Percentiles rank a stretch among this genome's conserved stretches.
These are phyloP conservation scores for Phytophthora fragariae DNA, from an alignment of 352 stramenopile genomes.

Conservation along the genomic window DNA sequence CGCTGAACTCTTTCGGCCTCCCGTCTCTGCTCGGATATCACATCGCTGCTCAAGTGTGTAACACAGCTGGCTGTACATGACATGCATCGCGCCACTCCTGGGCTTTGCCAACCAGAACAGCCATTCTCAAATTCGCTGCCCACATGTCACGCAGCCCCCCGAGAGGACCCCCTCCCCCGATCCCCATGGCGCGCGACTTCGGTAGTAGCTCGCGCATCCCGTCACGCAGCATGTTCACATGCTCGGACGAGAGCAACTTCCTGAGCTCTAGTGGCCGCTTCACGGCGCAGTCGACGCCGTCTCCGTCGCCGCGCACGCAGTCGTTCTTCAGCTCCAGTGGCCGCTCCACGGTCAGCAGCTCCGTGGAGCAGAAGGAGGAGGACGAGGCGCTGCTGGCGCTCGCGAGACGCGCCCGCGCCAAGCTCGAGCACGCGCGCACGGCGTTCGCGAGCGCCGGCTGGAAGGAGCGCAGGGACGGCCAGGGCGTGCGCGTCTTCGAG, in stretches of 20 bases:
- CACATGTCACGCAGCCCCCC: conserved; percentile 4
- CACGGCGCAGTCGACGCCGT: conserved; percentile 10
- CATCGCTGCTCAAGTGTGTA: conserved; percentile 24
- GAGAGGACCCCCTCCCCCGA: not conserved
- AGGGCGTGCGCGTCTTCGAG: conserved; percentile 43
- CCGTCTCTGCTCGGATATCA: not conserved
- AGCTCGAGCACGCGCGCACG: conserved; percentile 28
- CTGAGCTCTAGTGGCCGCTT: conserved; percentile 17
- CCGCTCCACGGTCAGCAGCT: conserved; percentile 22
- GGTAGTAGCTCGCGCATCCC: conserved; percentile 30
- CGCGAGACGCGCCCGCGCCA: conserved; percentile 19
- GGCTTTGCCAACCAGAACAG: conserved; percentile 25
- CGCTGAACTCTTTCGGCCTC: conserved; percentile 19
- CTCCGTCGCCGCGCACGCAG: conserved; percentile 25
- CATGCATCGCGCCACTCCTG: not conserved
- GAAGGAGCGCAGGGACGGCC: conserved; percentile 43
- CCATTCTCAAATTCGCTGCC: conserved; percentile 32
- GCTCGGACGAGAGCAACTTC: conserved; percentile 32
- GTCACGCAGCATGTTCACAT: conserved; percentile 38
- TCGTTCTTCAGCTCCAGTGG: conserved; percentile 44
- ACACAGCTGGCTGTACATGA: conserved; percentile 11
- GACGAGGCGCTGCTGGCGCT: conserved; percentile 38
- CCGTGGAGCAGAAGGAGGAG: conserved; percentile 24
- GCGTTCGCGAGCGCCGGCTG: conserved; percentile 24
- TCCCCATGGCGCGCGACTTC: conserved; percentile 20